These are phyloP conservation scores for Kodamaea kakaduensis DNA, from an alignment of 805 yeast species.

Conservation along the genomic window DNA sequence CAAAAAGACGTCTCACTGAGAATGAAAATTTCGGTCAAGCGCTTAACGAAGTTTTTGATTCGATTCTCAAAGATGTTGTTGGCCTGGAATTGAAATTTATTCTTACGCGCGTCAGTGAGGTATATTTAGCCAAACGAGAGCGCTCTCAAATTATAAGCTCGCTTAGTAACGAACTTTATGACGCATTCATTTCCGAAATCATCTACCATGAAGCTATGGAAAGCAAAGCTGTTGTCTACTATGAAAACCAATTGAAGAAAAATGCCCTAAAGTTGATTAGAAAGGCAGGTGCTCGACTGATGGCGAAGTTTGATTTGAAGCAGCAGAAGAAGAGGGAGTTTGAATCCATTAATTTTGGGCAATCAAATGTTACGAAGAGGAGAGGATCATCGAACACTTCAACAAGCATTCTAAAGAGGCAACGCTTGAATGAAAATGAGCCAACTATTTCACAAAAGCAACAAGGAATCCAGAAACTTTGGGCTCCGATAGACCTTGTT, in stretches of 20 bases:
- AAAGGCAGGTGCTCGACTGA: slow-evolving; percentile 19
- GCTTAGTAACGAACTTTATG: slow-evolving; percentile 49
- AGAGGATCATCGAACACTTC: slow-evolving; percentile 12
- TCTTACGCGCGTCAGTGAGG: slow-evolving; percentile 23
- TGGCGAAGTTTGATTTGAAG: slow-evolving; percentile 21
- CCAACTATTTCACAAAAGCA: slow-evolving; percentile 24
- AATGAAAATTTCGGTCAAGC: slow-evolving; percentile 27
- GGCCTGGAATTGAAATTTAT: slow-evolving; percentile 21
- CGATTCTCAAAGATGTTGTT: slow-evolving; percentile 21
- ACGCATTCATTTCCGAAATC: slow-evolving; percentile 60
- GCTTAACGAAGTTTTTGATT: slow-evolving; percentile 17
- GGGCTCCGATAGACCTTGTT: slow-evolving; percentile 46
- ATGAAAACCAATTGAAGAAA: slow-evolving; percentile 28
- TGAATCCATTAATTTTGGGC: slow-evolving; percentile 21
- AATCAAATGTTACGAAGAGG: slow-evolving; percentile 17
- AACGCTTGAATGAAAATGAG: slow-evolving; percentile 9
- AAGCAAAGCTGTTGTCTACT: slow-evolving; percentile 42
- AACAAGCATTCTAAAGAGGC: slow-evolving; percentile 12
- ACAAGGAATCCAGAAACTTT: slow-evolving; percentile 34
- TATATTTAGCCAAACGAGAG: slow-evolving; percentile 20
- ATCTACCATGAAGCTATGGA: slow-evolving; percentile 41
- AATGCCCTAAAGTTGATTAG: slow-evolving; percentile 29
- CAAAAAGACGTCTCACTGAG: too few species aligned
- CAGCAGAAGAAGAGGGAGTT: slow-evolving; percentile 34
- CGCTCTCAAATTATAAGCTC: slow-evolving; percentile 25